Evolutionary conservation across 2,329 filamentous ascomycete species (phyloP).

Genomic region (Mycogone perniciosa): DNA sequence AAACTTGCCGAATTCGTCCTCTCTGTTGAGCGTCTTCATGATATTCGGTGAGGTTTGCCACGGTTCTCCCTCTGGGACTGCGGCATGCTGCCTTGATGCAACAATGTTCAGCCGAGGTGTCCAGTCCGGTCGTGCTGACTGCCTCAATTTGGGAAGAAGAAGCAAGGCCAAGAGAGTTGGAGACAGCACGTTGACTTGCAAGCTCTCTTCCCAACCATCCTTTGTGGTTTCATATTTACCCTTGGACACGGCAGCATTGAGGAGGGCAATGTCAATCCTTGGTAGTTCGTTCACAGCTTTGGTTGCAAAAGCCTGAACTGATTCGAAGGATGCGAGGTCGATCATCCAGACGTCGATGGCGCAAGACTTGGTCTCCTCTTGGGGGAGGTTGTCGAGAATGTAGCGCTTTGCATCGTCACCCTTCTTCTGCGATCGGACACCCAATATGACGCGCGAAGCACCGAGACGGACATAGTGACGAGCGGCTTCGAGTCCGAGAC

Average conservation of each 20-base stretch:
- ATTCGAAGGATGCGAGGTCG: constrained; percentile 5
- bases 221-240: constrained; percentile 12
- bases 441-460: constrained; percentile 11
- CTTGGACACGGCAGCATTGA: constrained; percentile 25
- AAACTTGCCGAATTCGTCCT: neutral
- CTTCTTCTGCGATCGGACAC: neutral
- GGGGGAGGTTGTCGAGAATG: neutral
- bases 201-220: constrained; percentile 43
- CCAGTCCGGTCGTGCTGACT: constrained; percentile 6
- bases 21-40: neutral
- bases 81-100: constrained; percentile 3
- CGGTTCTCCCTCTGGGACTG: neutral
- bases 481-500: constrained; percentile 34
- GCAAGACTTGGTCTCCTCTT: neutral
- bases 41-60: constrained; percentile 3
- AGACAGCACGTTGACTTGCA: constrained; percentile 54
- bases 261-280: constrained; percentile 19
- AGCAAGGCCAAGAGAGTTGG: constrained; percentile 48
- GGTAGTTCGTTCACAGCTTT: constrained; percentile 1
- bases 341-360: constrained; percentile 6
- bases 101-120: constrained; percentile 11
- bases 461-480: constrained; percentile 30
- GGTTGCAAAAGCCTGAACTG: constrained; percentile 1
- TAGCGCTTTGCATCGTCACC: constrained; percentile 1
- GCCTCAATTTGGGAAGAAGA: constrained; percentile 25